phyloP scores from a whole-genome alignment of 1,139 yeast species.

The Neolecta irregularis region DNA sequence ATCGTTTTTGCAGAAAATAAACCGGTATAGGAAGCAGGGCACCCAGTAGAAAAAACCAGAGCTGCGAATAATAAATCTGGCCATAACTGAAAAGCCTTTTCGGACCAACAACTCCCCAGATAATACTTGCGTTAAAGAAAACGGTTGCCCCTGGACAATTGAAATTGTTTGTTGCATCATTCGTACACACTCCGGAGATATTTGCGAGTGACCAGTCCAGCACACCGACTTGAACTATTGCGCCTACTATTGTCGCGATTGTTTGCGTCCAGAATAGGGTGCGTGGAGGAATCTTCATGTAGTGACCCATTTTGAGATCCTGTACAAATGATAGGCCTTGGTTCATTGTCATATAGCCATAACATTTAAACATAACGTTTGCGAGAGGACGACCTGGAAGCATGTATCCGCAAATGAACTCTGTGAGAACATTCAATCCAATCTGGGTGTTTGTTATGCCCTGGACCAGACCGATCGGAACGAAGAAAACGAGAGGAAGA shows the following conservation, averaged over 20 bases:
- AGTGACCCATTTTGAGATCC: conserved; percentile 51
- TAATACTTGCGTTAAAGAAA: conserved; percentile 34
- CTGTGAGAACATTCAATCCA: conserved; percentile 46
- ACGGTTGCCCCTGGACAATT: conserved; percentile 24
- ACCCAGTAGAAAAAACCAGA: conserved; percentile 40
- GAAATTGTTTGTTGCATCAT: conserved; percentile 27
- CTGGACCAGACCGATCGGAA: conserved; percentile 15
- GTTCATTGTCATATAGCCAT: conserved; percentile 42
- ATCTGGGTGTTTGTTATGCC: conserved; percentile 26
- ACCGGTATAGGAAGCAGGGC: conserved; percentile 31
- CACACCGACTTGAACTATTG: conserved; percentile 37
- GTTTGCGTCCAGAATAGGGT: conserved; percentile 42
- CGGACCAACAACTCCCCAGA: conserved; percentile 48
- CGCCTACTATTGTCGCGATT: conserved; percentile 20
- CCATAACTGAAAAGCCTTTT: conserved; percentile 28
- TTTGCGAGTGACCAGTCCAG: conserved; percentile 37
- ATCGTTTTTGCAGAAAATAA: conserved; percentile 20
- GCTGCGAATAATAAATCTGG: conserved; percentile 6
- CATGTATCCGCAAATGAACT: conserved; percentile 47
- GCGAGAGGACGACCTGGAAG: conserved; percentile 50
- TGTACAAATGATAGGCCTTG: conserved; percentile 42
- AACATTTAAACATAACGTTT: conserved; percentile 44
- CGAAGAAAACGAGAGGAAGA: conserved; percentile 19
- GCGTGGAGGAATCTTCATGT: conserved; percentile 47
- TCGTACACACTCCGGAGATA: conserved; percentile 22